Evolutionary conservation across 805 yeast genomes (phyloP).

Genomic region (Candida palmyrensis): DNA sequence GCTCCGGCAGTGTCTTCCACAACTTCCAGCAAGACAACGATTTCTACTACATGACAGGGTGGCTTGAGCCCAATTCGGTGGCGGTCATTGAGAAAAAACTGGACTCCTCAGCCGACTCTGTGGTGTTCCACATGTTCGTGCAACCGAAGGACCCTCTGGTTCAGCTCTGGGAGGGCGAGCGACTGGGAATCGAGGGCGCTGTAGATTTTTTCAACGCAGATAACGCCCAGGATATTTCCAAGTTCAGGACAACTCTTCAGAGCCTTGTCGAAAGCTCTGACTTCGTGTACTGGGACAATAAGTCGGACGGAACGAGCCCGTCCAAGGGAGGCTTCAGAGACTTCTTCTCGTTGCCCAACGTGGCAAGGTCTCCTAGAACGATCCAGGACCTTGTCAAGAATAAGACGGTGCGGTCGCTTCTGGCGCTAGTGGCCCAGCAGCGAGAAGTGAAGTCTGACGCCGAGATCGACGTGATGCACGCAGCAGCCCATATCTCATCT

Average conservation of each 20-base stretch:
- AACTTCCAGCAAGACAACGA: conserved; percentile 92
- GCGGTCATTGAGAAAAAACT: conserved; percentile 60
- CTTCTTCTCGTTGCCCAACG: conserved; percentile 12
- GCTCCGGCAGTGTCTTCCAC: conserved; percentile 88
- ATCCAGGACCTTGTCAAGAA: conserved; percentile 18
- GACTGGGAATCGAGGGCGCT: conserved; percentile 84
- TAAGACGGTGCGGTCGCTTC: conserved; percentile 40
- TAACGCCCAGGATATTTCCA: conserved; percentile 49
- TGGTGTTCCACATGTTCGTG: conserved; percentile 72
- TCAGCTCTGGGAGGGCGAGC: conserved; percentile 94
- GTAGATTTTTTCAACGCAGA: conserved; percentile 85
- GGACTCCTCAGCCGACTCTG: conserved; percentile 40
- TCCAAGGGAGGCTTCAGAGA: conserved; percentile 8
- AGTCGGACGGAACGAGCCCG: too few species aligned
- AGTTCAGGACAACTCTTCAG: conserved; percentile 38
- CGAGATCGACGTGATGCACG: conserved; percentile 75
- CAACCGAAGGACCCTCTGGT: conserved; percentile 72
- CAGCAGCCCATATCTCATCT: conserved; percentile 78
- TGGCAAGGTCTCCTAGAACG: conserved; percentile 8
- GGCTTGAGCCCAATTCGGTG: conserved; percentile 84
- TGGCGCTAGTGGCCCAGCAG: conserved; percentile 38
- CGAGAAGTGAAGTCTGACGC: conserved; percentile 71
- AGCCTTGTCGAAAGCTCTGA: conserved; percentile 45
- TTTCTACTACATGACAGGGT: conserved; percentile 81
- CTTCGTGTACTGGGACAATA: conserved; percentile 53